Percentiles rank a stretch among this genome's conserved stretches.
Conservation (phyloP, 371 early-diverging fungal genomes). For the Choanephora cucurbitarum region DNA sequence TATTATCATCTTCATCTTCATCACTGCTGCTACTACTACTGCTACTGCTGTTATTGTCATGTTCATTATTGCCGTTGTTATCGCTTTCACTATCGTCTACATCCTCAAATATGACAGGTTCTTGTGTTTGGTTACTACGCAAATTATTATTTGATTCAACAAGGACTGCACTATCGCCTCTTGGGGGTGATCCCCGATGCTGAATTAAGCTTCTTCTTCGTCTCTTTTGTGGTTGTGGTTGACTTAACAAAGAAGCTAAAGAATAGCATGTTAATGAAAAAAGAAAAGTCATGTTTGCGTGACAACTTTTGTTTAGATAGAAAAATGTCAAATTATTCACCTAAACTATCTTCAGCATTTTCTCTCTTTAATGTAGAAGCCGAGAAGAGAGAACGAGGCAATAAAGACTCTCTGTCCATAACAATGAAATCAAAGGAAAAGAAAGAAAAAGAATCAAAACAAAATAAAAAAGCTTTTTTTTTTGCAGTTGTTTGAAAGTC, state of each 20-base stretch:
- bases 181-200: neutral
- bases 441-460: neutral
- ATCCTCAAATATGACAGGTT: neutral
- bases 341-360: slow-evolving; percentile 2
- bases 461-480: too few species aligned
- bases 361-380: slow-evolving; percentile 29
- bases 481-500: too few species aligned
- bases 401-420: slow-evolving; percentile 11
- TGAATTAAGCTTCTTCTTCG: neutral
- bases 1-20: neutral
- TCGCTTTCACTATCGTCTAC: neutral
- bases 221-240: neutral
- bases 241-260: neutral
- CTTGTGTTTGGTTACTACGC: neutral
- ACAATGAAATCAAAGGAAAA: neutral
- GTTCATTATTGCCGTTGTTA: neutral
- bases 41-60: neutral
- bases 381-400: slow-evolving; percentile 25
- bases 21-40: slow-evolving; percentile 12
- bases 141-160: neutral
- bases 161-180: neutral
- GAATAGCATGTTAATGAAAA: neutral
- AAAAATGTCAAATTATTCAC: too few species aligned
- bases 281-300: too few species aligned
- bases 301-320: too few species aligned